Percentiles rank a stretch among this genome's conserved stretches.
phyloP scores from a whole-genome alignment of 805 yeast genomes.

The Scheffersomyces amazonensis region DNA sequence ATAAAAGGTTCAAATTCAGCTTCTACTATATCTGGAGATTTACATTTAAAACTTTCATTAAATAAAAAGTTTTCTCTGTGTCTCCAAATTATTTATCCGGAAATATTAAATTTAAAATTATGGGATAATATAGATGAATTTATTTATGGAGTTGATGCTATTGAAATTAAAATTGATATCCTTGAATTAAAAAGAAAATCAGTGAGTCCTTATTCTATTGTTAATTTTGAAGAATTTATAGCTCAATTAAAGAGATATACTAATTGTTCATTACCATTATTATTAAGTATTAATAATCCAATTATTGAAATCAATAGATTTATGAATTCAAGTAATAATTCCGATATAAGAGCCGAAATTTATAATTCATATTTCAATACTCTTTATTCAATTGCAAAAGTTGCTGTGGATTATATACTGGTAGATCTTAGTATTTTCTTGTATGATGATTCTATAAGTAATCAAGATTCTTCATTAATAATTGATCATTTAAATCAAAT shows the following conservation, averaged over 20 bases:
- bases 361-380: slow-evolving; percentile 5
- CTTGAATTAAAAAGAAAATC: not conserved
- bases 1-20: slow-evolving; percentile 9
- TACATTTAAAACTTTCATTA: slow-evolving; percentile 2
- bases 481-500: not conserved
- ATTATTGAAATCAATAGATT: slow-evolving; percentile 6
- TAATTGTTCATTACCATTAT: slow-evolving; percentile 6
- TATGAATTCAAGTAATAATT: slow-evolving; percentile 1
- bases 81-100: slow-evolving; percentile 7
- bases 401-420: slow-evolving; percentile 6
- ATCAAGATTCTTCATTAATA: not conserved
- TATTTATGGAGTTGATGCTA: slow-evolving; percentile 8
- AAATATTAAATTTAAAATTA: not conserved
- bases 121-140: slow-evolving; percentile 3
- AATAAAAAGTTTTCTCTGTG: slow-evolving; percentile 7
- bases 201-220: not conserved
- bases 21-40: slow-evolving; percentile 2
- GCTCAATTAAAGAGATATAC: slow-evolving; percentile 8
- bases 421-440: slow-evolving; percentile 5
- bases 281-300: slow-evolving; percentile 5
- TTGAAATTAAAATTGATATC: slow-evolving; percentile 9
- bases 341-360: slow-evolving; percentile 1
- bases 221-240: slow-evolving; percentile 5
- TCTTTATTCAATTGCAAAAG: slow-evolving; percentile 2
- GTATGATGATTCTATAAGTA: slow-evolving; percentile 1